Percentiles rank a stretch among this genome's conserved stretches.
phyloP scores from a whole-genome alignment of 1,284 basidiomycete species.

The Cystobasidiaceae sp. region DNA sequence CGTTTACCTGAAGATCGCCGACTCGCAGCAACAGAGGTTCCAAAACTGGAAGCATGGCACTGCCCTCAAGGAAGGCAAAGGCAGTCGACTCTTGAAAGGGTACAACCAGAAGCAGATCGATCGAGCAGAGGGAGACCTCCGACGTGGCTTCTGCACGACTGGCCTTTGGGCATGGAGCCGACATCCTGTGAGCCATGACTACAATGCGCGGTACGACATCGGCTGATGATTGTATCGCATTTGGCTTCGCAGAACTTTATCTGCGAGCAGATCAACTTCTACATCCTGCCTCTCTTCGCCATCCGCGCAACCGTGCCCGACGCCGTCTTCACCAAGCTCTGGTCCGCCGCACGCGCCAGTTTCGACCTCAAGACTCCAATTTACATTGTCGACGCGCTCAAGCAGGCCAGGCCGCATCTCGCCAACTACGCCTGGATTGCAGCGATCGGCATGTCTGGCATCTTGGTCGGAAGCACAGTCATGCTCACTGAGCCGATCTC shows the following conservation, averaged over 20 bases:
- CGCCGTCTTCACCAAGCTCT: conserved; percentile 23
- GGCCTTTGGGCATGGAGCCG: conserved; percentile 81
- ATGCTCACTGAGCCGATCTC: conserved; percentile 29
- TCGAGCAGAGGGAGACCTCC: conserved; percentile 56
- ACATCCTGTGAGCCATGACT: too few relatives aligned
- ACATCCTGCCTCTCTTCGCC: conserved; percentile 40
- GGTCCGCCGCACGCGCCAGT: background rate
- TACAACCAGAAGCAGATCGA: conserved; percentile 55
- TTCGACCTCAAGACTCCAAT: conserved; percentile 1
- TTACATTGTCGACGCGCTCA: conserved; percentile 11
- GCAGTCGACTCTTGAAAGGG: conserved; percentile 41
- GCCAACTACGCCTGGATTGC: conserved; percentile 28
- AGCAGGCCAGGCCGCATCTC: conserved; percentile 16
- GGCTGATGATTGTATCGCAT: too few relatives aligned
- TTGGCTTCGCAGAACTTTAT: conserved; percentile 44
- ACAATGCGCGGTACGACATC: too few relatives aligned
- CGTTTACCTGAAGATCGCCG: conserved; percentile 53
- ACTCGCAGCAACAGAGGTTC: conserved; percentile 84
- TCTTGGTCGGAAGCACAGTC: conserved; percentile 26
- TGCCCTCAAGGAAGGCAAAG: conserved; percentile 27
- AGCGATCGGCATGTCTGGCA: conserved; percentile 13
- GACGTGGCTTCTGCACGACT: conserved; percentile 75
- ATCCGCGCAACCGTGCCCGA: conserved; percentile 29
- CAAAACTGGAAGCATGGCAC: conserved; percentile 64
- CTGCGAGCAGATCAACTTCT: conserved; percentile 42